These are phyloP conservation scores for Oropetium thomaeum DNA, from an alignment of 176 grass and related monocot species.

Conservation along the genomic window DNA sequence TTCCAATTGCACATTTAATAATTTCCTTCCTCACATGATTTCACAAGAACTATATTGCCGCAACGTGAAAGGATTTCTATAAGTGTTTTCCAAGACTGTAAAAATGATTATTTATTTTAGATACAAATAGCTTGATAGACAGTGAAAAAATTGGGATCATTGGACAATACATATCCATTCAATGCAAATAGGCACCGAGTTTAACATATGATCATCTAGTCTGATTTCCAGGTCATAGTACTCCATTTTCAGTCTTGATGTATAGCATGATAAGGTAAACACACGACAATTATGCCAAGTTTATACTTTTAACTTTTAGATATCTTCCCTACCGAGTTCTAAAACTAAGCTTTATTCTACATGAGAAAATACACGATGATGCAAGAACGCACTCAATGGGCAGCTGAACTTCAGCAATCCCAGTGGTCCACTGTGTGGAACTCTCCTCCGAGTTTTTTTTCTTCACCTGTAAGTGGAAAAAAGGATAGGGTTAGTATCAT, in stretches of 20 bases:
- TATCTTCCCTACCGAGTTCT: not conserved
- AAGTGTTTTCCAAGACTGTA: not conserved
- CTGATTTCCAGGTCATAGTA: not conserved
- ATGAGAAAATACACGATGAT: not conserved
- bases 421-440: conserved; percentile 96
- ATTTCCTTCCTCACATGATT: not conserved
- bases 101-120: not conserved
- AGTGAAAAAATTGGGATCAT: not conserved
- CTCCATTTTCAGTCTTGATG: not conserved
- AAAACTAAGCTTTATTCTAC: not conserved
- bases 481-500: too few species aligned
- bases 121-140: not conserved
- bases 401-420: conserved; percentile 85
- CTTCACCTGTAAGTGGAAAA: conserved; percentile 59
- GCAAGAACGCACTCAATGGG: conserved; percentile 62
- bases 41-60: not conserved
- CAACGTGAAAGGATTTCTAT: not conserved
- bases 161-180: not conserved
- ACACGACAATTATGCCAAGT: not conserved
- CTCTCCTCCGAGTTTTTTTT: conserved; percentile 96
- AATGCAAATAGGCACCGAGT: not conserved
- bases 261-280: not conserved
- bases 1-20: not conserved
- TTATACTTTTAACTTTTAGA: not conserved
- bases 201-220: not conserved